Percentiles rank a stretch among this genome's conserved stretches.
These are phyloP conservation scores for Ephemerocybe angulata DNA, from an alignment of 768 basidiomycete species.

Conservation along the genomic window DNA sequence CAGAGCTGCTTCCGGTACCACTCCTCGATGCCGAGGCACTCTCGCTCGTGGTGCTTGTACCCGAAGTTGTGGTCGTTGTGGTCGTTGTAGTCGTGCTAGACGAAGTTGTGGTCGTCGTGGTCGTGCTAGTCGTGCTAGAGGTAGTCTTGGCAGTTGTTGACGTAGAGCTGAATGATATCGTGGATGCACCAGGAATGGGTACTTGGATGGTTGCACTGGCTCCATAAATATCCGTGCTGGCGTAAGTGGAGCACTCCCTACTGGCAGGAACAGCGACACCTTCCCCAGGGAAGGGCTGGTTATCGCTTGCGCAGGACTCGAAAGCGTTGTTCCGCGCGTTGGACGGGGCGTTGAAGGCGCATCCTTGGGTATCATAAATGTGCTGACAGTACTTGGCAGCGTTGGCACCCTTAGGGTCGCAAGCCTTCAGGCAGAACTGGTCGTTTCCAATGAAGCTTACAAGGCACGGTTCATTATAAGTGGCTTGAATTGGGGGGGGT, in stretches of 20 bases:
- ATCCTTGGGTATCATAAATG: conserved; percentile 61
- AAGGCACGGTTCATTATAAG: not conserved
- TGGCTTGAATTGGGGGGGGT: not conserved
- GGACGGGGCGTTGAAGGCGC: conserved; percentile 57
- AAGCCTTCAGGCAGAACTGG: conserved; percentile 57
- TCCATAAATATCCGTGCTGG: conserved; percentile 26
- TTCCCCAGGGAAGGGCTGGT: conserved; percentile 20
- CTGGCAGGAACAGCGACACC: conserved; percentile 40
- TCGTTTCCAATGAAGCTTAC: conserved; percentile 16
- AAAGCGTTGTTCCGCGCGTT: conserved; percentile 48
- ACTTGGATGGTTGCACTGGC: conserved; percentile 5
- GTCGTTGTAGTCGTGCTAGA: not conserved
- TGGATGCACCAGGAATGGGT: conserved; percentile 7
- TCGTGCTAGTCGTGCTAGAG: conserved; percentile 36
- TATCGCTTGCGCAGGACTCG: conserved; percentile 21
- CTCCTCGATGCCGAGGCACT: not conserved
- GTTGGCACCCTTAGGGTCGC: conserved; percentile 47
- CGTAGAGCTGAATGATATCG: not conserved
- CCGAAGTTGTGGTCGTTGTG: not conserved
- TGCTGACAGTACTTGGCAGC: conserved; percentile 51
- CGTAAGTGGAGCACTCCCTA: conserved; percentile 31
- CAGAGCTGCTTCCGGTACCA: too few species aligned
- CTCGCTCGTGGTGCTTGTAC: not conserved
- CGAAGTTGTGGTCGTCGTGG: conserved; percentile 31
- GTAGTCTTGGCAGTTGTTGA: not conserved